These are phyloP conservation scores for Boletus vermiculosoides DNA, from an alignment of 768 basidiomycete genomes.

Conservation along the genomic window DNA sequence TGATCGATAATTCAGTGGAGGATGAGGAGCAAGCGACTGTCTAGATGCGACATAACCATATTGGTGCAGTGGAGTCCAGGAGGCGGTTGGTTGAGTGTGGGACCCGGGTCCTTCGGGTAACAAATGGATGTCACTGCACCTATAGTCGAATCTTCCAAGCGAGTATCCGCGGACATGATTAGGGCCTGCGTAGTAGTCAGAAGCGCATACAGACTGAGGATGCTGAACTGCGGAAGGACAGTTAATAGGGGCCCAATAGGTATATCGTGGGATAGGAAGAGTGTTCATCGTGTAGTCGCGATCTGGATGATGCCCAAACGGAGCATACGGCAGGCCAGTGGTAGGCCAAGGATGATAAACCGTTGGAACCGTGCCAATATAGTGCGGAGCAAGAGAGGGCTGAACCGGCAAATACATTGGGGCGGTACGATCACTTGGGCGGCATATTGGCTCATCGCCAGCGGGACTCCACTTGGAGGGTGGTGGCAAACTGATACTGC, in stretches of 20 bases:
- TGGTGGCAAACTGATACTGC: slow-evolving; percentile 52
- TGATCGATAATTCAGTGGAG: slow-evolving; percentile 46
- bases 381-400: slow-evolving; percentile 43
- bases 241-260: slow-evolving; percentile 25
- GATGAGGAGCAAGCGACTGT: slow-evolving; percentile 44
- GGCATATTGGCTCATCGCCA: slow-evolving; percentile 71
- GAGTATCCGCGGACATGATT: slow-evolving; percentile 60
- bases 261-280: slow-evolving; percentile 17
- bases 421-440: slow-evolving; percentile 48
- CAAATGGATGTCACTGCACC: slow-evolving; percentile 46
- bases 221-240: slow-evolving; percentile 46
- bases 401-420: slow-evolving; percentile 68
- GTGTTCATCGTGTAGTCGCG: slow-evolving; percentile 13
- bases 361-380: slow-evolving; percentile 31
- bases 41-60: slow-evolving; percentile 41
- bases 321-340: slow-evolving; percentile 12
- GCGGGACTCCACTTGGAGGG: slow-evolving; percentile 82
- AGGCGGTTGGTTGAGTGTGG: slow-evolving; percentile 36
- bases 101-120: slow-evolving; percentile 42
- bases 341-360: slow-evolving; percentile 32
- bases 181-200: slow-evolving; percentile 45
- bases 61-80: slow-evolving; percentile 45
- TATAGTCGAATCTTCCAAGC: slow-evolving; percentile 55
- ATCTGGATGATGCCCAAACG: slow-evolving; percentile 23
- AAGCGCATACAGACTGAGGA: slow-evolving; percentile 56